phyloP scores from a whole-genome alignment of 305 asterid genomes.

The Solanum hybrid region DNA sequence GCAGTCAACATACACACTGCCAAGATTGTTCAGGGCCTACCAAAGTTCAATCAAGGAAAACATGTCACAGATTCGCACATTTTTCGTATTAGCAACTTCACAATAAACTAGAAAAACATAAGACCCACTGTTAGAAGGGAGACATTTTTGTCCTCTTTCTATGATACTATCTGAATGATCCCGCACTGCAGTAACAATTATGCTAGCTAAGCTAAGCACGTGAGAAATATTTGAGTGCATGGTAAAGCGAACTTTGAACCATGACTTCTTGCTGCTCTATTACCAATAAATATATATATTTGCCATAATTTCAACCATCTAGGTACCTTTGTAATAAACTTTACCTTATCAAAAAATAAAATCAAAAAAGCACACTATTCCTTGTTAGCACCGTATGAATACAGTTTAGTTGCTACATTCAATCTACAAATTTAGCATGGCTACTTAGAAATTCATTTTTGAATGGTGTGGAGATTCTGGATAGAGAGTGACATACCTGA shows the following conservation, averaged over 20 bases:
- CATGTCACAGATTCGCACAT: not conserved
- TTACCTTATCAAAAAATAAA: not conserved
- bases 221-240: not conserved
- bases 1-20: slow-evolving; percentile 88
- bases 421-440: not conserved
- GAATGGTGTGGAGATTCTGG: not conserved
- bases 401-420: not conserved
- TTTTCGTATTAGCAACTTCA: not conserved
- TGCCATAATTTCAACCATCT: not conserved
- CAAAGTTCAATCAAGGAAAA: slow-evolving; percentile 1
- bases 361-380: not conserved
- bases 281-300: not conserved
- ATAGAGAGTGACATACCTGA: slow-evolving; percentile 47
- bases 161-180: not conserved
- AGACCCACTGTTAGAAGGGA: not conserved
- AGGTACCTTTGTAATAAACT: not conserved
- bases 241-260: not conserved
- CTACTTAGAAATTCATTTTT: not conserved
- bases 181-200: not conserved
- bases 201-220: not conserved
- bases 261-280: not conserved
- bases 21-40: slow-evolving; percentile 94
- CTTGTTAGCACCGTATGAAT: not conserved
- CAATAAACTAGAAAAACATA: not conserved
- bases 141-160: not conserved